Evolutionary conservation across 192 early-diverging fungal genomes (phyloP), one percentile per base, ranked within the genome.

Genomic region (Backusella australiensis): DNA sequence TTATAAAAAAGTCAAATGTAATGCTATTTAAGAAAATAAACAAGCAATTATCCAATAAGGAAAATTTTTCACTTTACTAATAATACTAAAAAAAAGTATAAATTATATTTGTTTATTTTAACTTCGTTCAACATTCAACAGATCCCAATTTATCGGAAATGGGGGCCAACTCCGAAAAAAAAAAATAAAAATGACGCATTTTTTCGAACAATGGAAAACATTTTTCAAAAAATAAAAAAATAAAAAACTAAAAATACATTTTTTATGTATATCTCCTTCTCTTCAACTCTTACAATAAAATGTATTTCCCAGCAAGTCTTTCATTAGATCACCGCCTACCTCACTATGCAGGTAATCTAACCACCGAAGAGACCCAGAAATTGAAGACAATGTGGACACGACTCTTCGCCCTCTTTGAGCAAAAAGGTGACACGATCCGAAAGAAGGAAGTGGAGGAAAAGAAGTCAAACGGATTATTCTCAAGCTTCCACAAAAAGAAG

Each of bases 341-440:
- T 44, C 63, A 41, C 3, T 41, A 75, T 67, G 74, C 36, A 34
- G 65, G 74, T n/a, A 82, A 83, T 76, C 75, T 87, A 63, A 87
- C 81, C 9, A 52, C 73, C 23, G 77, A 85, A 70, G 84, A 87
- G 74, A 82, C 78, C 29, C 78, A 80, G 69, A 81, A 80, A 66
- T 72, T 87, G 29, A 84, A 87, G 67, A 71, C 80, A 32, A 77
- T 87, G 71, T 87, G 86, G 86, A 76, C 71, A 26, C 78, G 76
- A 12, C 75, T 87, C 17, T 81, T 82, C n/a, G 80, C 81, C 34
- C 76, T 85, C 69, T 85, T 85, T 77, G 82, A 85, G 17, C 74
- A 75, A 46, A 65, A 66, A 17, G 74, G 74, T 32, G 29, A 38
- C 3, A 15, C 35, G 0, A 32, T 26, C 17, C 32, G 21, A 41